A percentile compares a stretch with the other conserved stretches of the same genome.
These are phyloP conservation scores for Teratosphaeria viscida DNA, from an alignment of 2,329 filamentous ascomycete genomes.

Conservation along the genomic window DNA sequence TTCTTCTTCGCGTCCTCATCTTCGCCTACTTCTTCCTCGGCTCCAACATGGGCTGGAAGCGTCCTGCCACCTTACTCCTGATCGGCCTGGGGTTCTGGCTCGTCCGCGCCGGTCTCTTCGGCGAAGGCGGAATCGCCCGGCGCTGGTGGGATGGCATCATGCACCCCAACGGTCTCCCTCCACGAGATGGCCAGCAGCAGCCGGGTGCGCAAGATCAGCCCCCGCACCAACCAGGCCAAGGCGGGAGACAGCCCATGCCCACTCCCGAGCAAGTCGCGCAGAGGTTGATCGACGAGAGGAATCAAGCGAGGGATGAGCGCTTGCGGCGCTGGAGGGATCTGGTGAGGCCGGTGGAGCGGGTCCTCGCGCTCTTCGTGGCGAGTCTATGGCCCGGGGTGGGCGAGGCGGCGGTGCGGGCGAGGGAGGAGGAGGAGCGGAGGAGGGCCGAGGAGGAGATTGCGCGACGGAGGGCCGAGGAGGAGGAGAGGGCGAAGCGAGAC, in stretches of 20 bases:
- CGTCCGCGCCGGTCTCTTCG: constrained; percentile 32
- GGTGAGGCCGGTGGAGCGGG: constrained; percentile 42
- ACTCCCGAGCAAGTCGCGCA: constrained; percentile 34
- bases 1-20: constrained; percentile 47
- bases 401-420: constrained; percentile 48
- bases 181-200: constrained; percentile 1
- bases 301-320: constrained; percentile 11
- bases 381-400: constrained; percentile 53
- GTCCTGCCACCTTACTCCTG: constrained; percentile 31
- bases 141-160: constrained; percentile 37
- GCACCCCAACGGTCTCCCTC: constrained; percentile 8
- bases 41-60: constrained; percentile 33
- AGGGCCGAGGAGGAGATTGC: constrained; percentile 18
- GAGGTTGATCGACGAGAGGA: constrained; percentile 26
- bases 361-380: constrained; percentile 51
- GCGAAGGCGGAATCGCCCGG: constrained; percentile 27
- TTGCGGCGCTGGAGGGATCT: constrained; percentile 17
- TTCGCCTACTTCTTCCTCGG: constrained; percentile 50
- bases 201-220: neutral
- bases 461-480: constrained; percentile 16
- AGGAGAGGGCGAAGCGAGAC: constrained; percentile 8
- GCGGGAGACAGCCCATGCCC: constrained; percentile 12
- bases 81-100: constrained; percentile 33
- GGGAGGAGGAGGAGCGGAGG: constrained; percentile 31
- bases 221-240: neutral